phyloP scores from a whole-genome alignment of 2,329 filamentous ascomycete genomes.

The Trichoderma arundinaceum region DNA sequence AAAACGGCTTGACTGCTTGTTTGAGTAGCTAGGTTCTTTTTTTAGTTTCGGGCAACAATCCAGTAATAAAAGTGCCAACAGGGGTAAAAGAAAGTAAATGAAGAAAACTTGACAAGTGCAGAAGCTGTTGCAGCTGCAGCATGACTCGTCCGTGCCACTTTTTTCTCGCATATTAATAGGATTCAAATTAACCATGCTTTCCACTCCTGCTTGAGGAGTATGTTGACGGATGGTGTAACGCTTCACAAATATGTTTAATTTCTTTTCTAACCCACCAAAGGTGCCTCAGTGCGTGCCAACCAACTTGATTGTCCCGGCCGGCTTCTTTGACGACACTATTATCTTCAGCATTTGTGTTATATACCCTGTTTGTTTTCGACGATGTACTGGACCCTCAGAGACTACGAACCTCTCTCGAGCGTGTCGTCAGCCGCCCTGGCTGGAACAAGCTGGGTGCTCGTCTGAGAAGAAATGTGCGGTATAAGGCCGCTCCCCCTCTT shows the following conservation, averaged over 20 bases:
- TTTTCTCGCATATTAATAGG: neutral
- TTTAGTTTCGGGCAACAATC: neutral
- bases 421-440: slow-evolving; percentile 49
- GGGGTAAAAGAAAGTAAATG: neutral
- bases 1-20: neutral
- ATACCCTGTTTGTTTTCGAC: slow-evolving; percentile 44
- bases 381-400: slow-evolving; percentile 52
- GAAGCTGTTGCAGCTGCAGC: neutral
- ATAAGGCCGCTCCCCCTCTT: slow-evolving; percentile 36
- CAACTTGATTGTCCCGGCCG: slow-evolving; percentile 13
- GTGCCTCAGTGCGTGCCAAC: slow-evolving; percentile 3
- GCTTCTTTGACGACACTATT: slow-evolving; percentile 23
- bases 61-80: neutral
- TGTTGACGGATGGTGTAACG: neutral
- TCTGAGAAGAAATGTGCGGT: slow-evolving; percentile 36
- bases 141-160: neutral
- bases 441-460: slow-evolving; percentile 56
- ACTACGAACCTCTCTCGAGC: slow-evolving; percentile 45
- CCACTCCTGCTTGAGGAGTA: neutral
- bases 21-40: neutral
- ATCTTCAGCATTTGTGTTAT: slow-evolving; percentile 16
- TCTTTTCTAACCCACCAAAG: neutral
- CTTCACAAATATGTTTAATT: slow-evolving; percentile 1
- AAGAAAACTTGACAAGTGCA: neutral
- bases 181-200: neutral